Evolutionary conservation across 768 basidiomycete genomes (phyloP).

Genomic region (Pholiota microspora): DNA sequence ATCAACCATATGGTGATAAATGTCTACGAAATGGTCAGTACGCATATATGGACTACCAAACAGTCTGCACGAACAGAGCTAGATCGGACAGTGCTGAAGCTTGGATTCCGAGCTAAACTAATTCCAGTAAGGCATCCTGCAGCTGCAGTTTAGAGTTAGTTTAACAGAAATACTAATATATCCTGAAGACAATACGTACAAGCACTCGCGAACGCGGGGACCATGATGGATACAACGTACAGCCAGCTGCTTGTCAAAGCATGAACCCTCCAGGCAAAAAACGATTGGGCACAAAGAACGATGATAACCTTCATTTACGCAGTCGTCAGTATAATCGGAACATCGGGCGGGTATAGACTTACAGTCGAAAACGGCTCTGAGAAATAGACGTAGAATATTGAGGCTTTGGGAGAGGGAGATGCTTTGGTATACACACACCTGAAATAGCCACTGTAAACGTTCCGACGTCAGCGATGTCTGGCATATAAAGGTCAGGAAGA

Average conservation of each 20-base stretch:
- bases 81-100: neutral
- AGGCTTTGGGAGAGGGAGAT: neutral
- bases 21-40: neutral
- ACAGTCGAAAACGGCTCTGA: neutral
- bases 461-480: neutral
- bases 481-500: neutral
- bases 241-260: slow-evolving; percentile 23
- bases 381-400: neutral
- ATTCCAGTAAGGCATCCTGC: neutral
- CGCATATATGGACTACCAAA: too few relatives aligned
- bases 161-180: neutral
- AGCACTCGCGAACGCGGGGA: slow-evolving; percentile 11
- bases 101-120: neutral
- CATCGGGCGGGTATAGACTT: neutral
- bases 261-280: slow-evolving; percentile 38
- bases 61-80: neutral
- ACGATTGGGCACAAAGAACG: slow-evolving; percentile 39
- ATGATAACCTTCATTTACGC: slow-evolving; percentile 34
- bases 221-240: slow-evolving; percentile 15
- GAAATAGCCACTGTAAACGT: neutral
- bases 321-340: neutral
- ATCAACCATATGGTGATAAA: neutral
- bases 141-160: neutral
- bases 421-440: neutral
- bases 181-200: neutral